Conservation (phyloP, 148 eudicot species). For the Selenicereus undatus region DNA sequence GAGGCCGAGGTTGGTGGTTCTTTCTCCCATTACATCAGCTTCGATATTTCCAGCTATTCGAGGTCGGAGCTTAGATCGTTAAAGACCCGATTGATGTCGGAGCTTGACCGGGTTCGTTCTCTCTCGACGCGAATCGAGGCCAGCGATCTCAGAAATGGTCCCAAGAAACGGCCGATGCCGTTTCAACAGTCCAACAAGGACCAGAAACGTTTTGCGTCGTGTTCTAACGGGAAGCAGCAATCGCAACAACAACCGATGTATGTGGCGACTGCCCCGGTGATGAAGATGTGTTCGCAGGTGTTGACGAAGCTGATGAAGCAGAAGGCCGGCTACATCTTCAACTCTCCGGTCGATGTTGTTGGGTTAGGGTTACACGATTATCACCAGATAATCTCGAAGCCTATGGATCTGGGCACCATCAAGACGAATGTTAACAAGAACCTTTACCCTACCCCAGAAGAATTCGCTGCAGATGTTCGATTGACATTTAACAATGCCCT, state of each 20-base stretch:
- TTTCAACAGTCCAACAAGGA: not conserved
- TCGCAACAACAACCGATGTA: not conserved
- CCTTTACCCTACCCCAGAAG: constrained; percentile 43
- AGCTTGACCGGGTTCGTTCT: constrained; percentile 40
- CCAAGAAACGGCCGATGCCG: constrained; percentile 13
- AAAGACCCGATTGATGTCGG: constrained; percentile 36
- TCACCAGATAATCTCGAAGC: constrained; percentile 35
- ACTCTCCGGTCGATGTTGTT: constrained; percentile 40
- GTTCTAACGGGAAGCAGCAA: constrained; percentile 1
- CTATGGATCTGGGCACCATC: constrained; percentile 69
- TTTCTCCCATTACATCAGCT: constrained; percentile 24
- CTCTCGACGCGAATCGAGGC: constrained; percentile 25
- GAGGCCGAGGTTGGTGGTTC: not conserved
- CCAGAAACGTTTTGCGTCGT: not conserved
- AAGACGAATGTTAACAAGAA: constrained; percentile 31
- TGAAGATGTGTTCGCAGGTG: constrained; percentile 39
- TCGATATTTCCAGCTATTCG: constrained; percentile 33
- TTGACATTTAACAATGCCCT: constrained; percentile 71
- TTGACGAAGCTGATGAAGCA: constrained; percentile 41
- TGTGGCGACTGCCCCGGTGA: constrained; percentile 18
- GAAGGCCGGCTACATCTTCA: constrained; percentile 37
- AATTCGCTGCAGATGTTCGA: constrained; percentile 67
- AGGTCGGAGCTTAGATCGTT: constrained; percentile 38
- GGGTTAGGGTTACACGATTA: constrained; percentile 44
- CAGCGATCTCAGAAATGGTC: not conserved